Evolutionary conservation across 164 flowering plant genomes (phyloP), one percentile per base, ranked within the genome.

Genomic region (Aristolochia californica): DNA sequence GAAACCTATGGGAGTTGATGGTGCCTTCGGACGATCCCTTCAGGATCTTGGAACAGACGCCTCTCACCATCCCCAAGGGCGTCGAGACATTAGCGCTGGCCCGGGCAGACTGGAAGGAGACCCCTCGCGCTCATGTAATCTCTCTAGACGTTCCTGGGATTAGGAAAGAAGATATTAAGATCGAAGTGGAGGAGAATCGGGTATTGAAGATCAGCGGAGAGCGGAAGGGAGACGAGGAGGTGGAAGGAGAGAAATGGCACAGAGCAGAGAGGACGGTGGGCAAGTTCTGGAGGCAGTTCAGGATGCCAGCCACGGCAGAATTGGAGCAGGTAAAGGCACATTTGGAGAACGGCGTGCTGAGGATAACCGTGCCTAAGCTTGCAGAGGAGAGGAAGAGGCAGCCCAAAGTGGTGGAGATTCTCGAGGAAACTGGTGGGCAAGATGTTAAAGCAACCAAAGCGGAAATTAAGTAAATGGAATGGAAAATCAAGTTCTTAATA

Each of bases 51-150:
- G 83, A 76, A 40, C 83, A 74, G 26, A 65, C 70, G 40, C 77
- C 79, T 1, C 44, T 74, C 15, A 40, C 72, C 10, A 53, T 76
- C 18, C 74, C 75, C 16, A 72, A 58, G 60, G 72, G 64, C 13
- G 44, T 52, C 0, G 77, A 72, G 0, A 34, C 64, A 1, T n/a
- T 45, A 11, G 76, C 79, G 27, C 59, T 76, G 13, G 80, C 80
- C 2, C 64, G 75, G 0, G 77, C 75, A 0, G 81, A 80, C 56
- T 80, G 81, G 84, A 77, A 75, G 54, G 84, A 80, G 57, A 75
- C 77, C 4, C 34, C 72, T 1, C 22, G 44, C 0, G 60, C 68
- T 18, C 84, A 77, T 53, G 24, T 80, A 18, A 68, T 77, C 58
- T 14, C 63, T 1, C 51, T 80, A 18, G 84, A 80, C 55, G 60